Percentiles rank a stretch among this genome's conserved stretches.
Conservation (phyloP, 2,329 filamentous ascomycete genomes). For the Tolypocladium album region DNA sequence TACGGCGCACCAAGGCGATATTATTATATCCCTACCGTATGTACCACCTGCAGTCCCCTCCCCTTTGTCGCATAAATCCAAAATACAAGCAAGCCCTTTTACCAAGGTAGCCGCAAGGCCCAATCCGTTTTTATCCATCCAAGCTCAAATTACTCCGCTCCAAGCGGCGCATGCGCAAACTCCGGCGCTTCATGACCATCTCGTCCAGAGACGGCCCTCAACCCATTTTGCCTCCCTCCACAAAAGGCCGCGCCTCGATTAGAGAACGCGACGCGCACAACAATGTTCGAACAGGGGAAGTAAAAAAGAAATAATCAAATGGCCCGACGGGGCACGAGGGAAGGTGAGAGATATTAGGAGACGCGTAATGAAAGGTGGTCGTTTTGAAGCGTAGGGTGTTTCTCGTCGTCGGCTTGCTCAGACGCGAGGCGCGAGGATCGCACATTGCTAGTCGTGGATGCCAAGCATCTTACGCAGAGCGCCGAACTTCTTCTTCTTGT, state of each 20-base stretch:
- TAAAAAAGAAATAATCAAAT: not conserved
- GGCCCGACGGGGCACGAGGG: not conserved
- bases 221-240: not conserved
- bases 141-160: not conserved
- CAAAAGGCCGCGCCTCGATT: not conserved
- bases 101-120: not conserved
- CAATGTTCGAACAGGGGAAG: not conserved
- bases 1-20: not conserved
- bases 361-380: not conserved
- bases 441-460: conserved; percentile 29
- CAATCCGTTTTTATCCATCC: not conserved
- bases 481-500: conserved; percentile 57
- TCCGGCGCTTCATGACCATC: not conserved
- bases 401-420: not conserved
- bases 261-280: not conserved
- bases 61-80: too few species aligned
- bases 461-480: conserved; percentile 55
- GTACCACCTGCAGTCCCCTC: not conserved
- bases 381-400: not conserved
- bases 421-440: not conserved
- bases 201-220: not conserved
- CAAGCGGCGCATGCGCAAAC: not conserved
- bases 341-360: too few species aligned
- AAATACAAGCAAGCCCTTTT: not conserved
- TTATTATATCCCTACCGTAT: not conserved